Conservation (phyloP, 331 rosid genomes). For the Stylosanthes scabra region DNA sequence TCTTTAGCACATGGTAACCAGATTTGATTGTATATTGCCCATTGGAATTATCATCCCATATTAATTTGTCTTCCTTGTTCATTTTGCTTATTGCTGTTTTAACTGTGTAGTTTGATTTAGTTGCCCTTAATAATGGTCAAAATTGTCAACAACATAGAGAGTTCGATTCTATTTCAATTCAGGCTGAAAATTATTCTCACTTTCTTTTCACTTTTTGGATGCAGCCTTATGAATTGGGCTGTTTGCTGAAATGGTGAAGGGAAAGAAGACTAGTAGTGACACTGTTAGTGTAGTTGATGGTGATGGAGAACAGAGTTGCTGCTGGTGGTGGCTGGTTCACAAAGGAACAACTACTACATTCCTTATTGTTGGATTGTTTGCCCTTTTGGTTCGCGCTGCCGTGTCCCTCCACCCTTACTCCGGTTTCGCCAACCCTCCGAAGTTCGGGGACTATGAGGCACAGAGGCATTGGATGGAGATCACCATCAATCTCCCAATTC, state of each 20-base stretch:
- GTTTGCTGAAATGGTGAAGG: constrained; percentile 36
- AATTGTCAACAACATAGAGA: too few relatives aligned
- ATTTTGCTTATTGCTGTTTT: too few relatives aligned
- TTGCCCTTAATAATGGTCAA: too few relatives aligned
- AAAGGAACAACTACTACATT: constrained; percentile 61
- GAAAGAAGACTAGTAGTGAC: constrained; percentile 17
- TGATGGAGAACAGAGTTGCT: constrained; percentile 41
- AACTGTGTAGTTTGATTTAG: too few relatives aligned
- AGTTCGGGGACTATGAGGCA: constrained; percentile 88
- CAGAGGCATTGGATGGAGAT: constrained; percentile 99
- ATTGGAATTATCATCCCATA: too few relatives aligned
- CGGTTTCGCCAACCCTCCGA: constrained; percentile 80
- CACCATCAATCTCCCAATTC: constrained; percentile 70
- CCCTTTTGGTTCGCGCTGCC: constrained; percentile 65
- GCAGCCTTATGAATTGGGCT: not conserved
- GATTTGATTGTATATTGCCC: too few relatives aligned
- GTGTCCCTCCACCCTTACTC: constrained; percentile 87
- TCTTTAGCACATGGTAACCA: too few relatives aligned
- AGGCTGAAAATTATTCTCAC: too few relatives aligned
- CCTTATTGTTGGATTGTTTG: constrained; percentile 61
- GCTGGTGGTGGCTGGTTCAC: constrained; percentile 63
- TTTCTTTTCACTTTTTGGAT: too few relatives aligned
- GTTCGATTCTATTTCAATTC: too few relatives aligned
- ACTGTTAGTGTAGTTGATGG: constrained; percentile 25
- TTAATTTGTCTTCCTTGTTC: too few relatives aligned